Evolutionary conservation across 306 rosid species (phyloP), one percentile per base, ranked within the genome.

Genomic region (Amphicarpaea edgeworthii): DNA sequence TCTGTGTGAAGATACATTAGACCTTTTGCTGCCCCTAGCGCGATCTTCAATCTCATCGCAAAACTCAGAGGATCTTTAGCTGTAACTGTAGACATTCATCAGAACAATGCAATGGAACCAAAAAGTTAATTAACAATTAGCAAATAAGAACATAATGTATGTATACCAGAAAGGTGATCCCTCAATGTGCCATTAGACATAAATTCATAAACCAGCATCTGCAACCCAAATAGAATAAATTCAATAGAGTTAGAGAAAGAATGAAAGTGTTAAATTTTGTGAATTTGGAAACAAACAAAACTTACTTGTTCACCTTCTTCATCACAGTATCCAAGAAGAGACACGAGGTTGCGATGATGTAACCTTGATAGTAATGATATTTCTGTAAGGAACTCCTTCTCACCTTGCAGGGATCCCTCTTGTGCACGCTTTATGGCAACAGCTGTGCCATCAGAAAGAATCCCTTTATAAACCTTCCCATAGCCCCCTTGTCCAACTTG

Each of bases 201-300:
- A 60, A 84, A 96, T 82, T 96, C 98, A 82, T 96, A 96, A 61
- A 88, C 90, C 85, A 96, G 81, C 98, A 92, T 96, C 99, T 96
- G 96, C 93, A 87, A 23, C 9, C 42, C 38, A 80, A 50, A 84
- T 58, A 57, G 50, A 73, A 76, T 57, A 80, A 50, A 34, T 71
- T 19, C 83, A 58, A 72, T 8, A 21, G 5, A 30, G 40, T 66
- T 40, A 68, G 38, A 79, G 12, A 81, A 68, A 63, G 41, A 68
- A 67, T 54, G 19, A 73, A 8, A 74, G 14, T 7, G 24, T 41
- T 67, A 60, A 50, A 60, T 59, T 60, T 59, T 73, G 46, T 63
- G 46, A 62, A 38, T 24, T 64, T 58, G 8, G 70, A 53, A 70
- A 50, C 20, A 24, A 66, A 21, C n/a, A 74, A 28, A 30, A 30